These are phyloP conservation scores for Malassezia slooffiae DNA, from an alignment of 1,284 basidiomycete species.

Conservation along the genomic window DNA sequence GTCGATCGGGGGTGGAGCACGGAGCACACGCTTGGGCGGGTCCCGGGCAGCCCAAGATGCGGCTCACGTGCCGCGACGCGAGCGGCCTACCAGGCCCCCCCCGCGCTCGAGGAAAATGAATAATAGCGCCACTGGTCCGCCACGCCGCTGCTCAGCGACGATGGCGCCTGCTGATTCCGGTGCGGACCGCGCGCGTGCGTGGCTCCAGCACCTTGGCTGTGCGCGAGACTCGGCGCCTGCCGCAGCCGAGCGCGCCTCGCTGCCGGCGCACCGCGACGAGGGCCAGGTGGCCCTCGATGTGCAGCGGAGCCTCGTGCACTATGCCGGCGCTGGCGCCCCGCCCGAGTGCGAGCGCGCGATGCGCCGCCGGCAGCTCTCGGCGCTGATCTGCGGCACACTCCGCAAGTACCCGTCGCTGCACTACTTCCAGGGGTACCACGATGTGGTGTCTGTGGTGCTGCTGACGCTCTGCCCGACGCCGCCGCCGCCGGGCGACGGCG, in stretches of 20 bases:
- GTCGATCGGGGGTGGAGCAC: no score
- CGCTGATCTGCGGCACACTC: conserved; percentile 56
- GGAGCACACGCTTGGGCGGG: no score
- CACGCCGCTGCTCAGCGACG: no score
- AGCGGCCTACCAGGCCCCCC: no score
- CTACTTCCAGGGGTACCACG: conserved; percentile 84
- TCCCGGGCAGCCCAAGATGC: no score
- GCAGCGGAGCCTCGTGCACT: conserved; percentile 31
- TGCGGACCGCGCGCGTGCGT: neutral
- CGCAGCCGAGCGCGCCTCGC: conserved; percentile 2
- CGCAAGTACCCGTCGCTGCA: conserved; percentile 60
- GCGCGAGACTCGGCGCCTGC: neutral
- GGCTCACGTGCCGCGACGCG: no score
- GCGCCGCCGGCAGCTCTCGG: conserved; percentile 23
- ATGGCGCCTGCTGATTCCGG: no score
- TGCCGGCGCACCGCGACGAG: conserved; percentile 22
- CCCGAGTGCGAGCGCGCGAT: neutral
- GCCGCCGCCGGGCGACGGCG: neutral
- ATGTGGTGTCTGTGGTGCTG: conserved; percentile 74
- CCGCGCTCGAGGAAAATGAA: no score
- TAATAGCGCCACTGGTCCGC: no score
- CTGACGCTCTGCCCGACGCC: conserved; percentile 55
- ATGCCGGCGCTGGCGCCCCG: conserved; percentile 17
- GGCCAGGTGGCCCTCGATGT: conserved; percentile 40
- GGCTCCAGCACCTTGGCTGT: neutral